Base-by-base conservation (phyloP, 1,284 basidiomycete genomes). In the Sphagnurus paluster region DNA sequence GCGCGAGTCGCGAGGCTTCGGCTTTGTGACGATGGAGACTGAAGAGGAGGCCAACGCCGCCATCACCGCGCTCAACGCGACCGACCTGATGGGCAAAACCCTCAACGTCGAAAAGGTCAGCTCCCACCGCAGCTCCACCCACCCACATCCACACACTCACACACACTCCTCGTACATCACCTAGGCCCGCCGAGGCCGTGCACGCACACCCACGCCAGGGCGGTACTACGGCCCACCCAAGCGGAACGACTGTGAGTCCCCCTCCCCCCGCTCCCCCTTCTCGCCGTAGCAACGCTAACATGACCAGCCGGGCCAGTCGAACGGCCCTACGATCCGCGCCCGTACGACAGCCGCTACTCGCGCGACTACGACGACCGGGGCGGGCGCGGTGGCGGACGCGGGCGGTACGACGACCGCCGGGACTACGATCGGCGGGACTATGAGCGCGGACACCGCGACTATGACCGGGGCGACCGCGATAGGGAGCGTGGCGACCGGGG, bases 1-100 rank as follows among this genome's bases (percentile, higher is more conserved):
- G 51, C 87, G 92, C 60, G 95, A 98, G 63, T 94, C 93, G 45
- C 91, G 96, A 62, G 96, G 95, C 29, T 98, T 99, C 60, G 96
- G 93, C 35, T 99, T 99, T 68, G 96, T 99, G 61, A 98, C 93
- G 46, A 95, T 96, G 85, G 90, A 93, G 64, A 79, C 79, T 28
- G 66, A 61, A 33, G 91, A 93, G 56, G 94, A 97, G 60, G 96
- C 95, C 4, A 90, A 95, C 44, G 88, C 89, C 39, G 93, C 90
- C 41, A 86, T 98, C 56, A 80, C 87, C 25, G 87, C 84, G 7
- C 72, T 98, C 56, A 89, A 93, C 65, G 80, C 82, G 37, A 86
- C 87, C 49, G 90, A 93, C 47, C 68, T 97, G 39, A 84, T 87
- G 72, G 96, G 94, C 50, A 94, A 94, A 70, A 74, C 77, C 26